Conservation (phyloP, 2,329 filamentous ascomycete species). For the Paraphoma sp. region DNA sequence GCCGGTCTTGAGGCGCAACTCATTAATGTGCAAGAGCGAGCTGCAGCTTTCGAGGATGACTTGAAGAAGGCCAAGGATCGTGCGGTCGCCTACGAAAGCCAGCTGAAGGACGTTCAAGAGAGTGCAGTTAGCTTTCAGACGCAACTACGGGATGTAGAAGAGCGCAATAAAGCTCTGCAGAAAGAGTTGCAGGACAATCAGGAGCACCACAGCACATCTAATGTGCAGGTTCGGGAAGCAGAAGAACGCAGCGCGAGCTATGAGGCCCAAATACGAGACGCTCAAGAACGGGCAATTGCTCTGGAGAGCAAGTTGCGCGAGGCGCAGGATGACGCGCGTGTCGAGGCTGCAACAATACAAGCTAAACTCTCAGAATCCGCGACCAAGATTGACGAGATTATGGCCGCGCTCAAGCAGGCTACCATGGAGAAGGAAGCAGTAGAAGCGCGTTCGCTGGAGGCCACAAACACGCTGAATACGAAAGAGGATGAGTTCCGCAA, state of each 20-base stretch:
- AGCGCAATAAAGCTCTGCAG: slow-evolving; percentile 36
- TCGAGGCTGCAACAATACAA: slow-evolving; percentile 44
- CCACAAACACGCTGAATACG: slow-evolving; percentile 33
- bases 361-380: slow-evolving; percentile 44
- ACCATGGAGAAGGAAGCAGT: slow-evolving; percentile 41
- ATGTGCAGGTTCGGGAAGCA: slow-evolving; percentile 25
- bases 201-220: slow-evolving; percentile 30
- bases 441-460: slow-evolving; percentile 37
- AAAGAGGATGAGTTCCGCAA: slow-evolving; percentile 46
- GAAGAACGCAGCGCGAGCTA: slow-evolving; percentile 34
- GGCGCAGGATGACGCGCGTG: slow-evolving; percentile 41
- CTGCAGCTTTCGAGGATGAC: slow-evolving; percentile 37
- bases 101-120: slow-evolving; percentile 43
- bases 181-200: slow-evolving; percentile 39
- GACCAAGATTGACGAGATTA: slow-evolving; percentile 37
- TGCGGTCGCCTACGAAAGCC: slow-evolving; percentile 38
- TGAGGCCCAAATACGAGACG: slow-evolving; percentile 41
- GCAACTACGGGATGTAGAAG: slow-evolving; percentile 34
- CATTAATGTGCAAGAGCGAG: slow-evolving; percentile 43
- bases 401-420: slow-evolving; percentile 30
- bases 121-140: slow-evolving; percentile 36
- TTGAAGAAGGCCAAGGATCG: slow-evolving; percentile 35
- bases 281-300: slow-evolving; percentile 39
- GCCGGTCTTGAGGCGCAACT: slow-evolving; percentile 41
- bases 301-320: slow-evolving; percentile 44